Evolutionary conservation across 306 rosid species (phyloP).

Genomic region (Phaseolus lunatus): DNA sequence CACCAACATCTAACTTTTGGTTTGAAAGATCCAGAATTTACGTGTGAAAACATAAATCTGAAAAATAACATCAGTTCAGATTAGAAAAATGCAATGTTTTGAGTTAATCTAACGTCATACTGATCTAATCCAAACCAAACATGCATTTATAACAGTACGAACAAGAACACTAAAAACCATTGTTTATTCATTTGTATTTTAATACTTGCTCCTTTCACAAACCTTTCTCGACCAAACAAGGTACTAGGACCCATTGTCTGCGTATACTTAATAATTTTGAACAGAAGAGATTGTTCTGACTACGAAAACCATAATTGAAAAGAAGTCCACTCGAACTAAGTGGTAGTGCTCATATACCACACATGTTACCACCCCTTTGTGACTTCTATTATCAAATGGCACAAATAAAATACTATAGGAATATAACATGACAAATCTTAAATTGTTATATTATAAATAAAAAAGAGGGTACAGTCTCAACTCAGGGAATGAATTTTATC

Average conservation of each 20-base stretch:
- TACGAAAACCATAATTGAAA: conserved; percentile 10
- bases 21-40: no score
- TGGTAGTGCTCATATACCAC: conserved; percentile 10
- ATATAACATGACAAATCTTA: neutral
- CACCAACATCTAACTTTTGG: no score
- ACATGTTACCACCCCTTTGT: neutral
- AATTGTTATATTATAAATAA: conserved; percentile 4
- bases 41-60: no score
- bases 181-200: neutral
- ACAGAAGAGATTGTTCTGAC: conserved; percentile 23
- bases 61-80: no score
- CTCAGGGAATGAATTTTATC: conserved; percentile 49
- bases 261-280: neutral
- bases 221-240: neutral
- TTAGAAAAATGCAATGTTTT: no score
- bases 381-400: neutral
- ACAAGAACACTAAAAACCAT: neutral
- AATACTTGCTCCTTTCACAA: no score
- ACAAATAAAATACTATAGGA: neutral
- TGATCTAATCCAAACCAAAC: no score
- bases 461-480: conserved; percentile 43
- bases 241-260: neutral
- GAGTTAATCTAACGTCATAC: no score
- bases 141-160: neutral
- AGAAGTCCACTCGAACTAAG: neutral